These are phyloP conservation scores for Beauveria bassiana DNA, from an alignment of 2,329 filamentous ascomycete species.

Conservation along the genomic window DNA sequence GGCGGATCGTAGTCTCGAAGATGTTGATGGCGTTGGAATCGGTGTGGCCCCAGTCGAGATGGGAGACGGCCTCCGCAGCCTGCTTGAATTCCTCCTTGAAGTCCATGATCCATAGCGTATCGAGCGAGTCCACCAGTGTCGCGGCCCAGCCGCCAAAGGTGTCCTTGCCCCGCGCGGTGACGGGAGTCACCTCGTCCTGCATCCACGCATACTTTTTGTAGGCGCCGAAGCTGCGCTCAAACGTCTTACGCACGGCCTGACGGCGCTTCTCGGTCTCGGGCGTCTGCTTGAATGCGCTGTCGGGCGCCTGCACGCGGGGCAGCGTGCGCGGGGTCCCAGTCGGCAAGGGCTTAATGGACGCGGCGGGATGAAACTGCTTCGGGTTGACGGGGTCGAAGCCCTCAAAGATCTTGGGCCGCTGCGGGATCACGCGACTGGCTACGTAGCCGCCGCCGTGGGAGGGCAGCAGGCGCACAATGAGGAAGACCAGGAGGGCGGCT, in stretches of 20 bases:
- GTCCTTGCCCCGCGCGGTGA: conserved; percentile 42
- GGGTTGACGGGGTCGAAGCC: conserved; percentile 9
- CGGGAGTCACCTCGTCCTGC: conserved; percentile 52
- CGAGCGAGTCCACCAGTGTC: conserved; percentile 55
- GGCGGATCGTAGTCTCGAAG: conserved; percentile 62
- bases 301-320: conserved; percentile 23
- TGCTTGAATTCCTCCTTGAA: conserved; percentile 55
- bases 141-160: conserved; percentile 59
- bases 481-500: conserved; percentile 15
- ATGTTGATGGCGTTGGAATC: conserved; percentile 43
- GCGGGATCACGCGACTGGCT: conserved; percentile 15
- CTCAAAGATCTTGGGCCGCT: conserved; percentile 5
- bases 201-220: conserved; percentile 57
- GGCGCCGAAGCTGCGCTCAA: conserved; percentile 48
- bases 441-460: conserved; percentile 15
- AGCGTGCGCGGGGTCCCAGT: conserved; percentile 20
- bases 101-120: conserved; percentile 64
- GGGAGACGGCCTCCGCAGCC: conserved; percentile 47
- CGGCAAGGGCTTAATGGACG: conserved; percentile 29
- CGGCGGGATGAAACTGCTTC: conserved; percentile 20
- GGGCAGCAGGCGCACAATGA: conserved; percentile 18
- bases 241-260: conserved; percentile 40
- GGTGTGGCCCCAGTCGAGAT: conserved; percentile 52
- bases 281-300: conserved; percentile 28
- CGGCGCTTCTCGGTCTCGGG: conserved; percentile 29